These are phyloP conservation scores for Hygrophoropsis aurantiaca DNA, from an alignment of 768 basidiomycete genomes.

Conservation along the genomic window DNA sequence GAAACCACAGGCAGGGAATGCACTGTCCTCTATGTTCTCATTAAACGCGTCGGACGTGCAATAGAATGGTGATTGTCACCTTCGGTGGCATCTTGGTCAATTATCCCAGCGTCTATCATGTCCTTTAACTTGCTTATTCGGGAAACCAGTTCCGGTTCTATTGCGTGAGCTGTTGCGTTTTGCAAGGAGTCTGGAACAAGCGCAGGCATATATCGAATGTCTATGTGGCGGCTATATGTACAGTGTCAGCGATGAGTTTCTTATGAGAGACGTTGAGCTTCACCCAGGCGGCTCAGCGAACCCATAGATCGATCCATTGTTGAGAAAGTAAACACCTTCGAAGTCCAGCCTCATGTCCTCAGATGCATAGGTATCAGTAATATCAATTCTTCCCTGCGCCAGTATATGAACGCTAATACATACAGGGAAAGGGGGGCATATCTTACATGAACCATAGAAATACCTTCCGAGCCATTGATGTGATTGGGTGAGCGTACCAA, in stretches of 20 bases:
- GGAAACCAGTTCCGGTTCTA: constrained; percentile 58
- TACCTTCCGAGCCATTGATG: constrained; percentile 38
- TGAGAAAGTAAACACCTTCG: constrained; percentile 73
- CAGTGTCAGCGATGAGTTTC: constrained; percentile 1
- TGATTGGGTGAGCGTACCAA: constrained; percentile 53
- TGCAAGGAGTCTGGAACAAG: constrained; percentile 56
- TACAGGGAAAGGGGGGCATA: constrained; percentile 1
- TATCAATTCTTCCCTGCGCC: constrained; percentile 66
- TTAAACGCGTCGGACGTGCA: not conserved
- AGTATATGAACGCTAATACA: constrained; percentile 2
- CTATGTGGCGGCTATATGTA: constrained; percentile 48
- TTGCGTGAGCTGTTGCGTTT: constrained; percentile 58
- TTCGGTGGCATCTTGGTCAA: constrained; percentile 51
- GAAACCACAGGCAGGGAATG: constrained; percentile 61
- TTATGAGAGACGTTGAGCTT: constrained; percentile 12
- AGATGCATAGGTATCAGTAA: constrained; percentile 49
- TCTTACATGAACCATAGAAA: constrained; percentile 69
- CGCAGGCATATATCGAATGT: constrained; percentile 65
- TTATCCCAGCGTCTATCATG: constrained; percentile 63
- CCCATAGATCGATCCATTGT: constrained; percentile 76
- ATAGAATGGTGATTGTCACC: constrained; percentile 17
- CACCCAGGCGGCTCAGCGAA: constrained; percentile 67
- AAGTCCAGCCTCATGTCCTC: constrained; percentile 71
- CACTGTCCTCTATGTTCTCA: constrained; percentile 38
- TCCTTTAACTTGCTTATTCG: constrained; percentile 59